Evolutionary conservation across 2,329 filamentous ascomycete genomes (phyloP).

Genomic region (Sporothrix euskadiensis): DNA sequence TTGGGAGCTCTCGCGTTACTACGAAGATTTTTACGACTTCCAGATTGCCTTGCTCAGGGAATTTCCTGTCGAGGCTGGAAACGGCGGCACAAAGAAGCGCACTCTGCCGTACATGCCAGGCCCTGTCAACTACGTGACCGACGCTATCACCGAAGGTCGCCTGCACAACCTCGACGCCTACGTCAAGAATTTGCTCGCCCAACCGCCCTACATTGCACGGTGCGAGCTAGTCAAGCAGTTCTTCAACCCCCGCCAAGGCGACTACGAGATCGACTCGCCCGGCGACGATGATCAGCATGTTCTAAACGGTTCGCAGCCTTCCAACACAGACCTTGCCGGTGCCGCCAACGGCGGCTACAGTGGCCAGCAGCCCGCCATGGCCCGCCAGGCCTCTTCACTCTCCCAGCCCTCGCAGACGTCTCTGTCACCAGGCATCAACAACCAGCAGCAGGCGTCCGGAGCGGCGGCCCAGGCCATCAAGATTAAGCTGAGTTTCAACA

Average conservation of each 20-base stretch:
- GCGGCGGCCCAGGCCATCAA: slow-evolving; percentile 64
- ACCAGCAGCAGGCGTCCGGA: slow-evolving; percentile 42
- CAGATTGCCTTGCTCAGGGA: slow-evolving; percentile 91
- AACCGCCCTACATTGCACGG: slow-evolving; percentile 80
- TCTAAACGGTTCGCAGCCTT: slow-evolving; percentile 20
- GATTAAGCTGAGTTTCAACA: slow-evolving; percentile 91
- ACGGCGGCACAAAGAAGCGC: slow-evolving; percentile 74
- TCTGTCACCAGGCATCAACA: slow-evolving; percentile 52
- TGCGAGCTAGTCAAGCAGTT: slow-evolving; percentile 85
- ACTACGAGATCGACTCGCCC: slow-evolving; percentile 82
- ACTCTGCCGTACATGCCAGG: slow-evolving; percentile 96
- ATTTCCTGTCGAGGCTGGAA: slow-evolving; percentile 90
- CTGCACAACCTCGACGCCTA: slow-evolving; percentile 93
- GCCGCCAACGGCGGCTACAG: slow-evolving; percentile 53
- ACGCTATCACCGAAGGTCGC: slow-evolving; percentile 90
- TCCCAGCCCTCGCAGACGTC: slow-evolving; percentile 60
- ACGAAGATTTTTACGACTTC: slow-evolving; percentile 98
- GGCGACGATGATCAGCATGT: slow-evolving; percentile 65
- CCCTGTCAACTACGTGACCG: slow-evolving; percentile 96
- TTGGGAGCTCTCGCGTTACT: slow-evolving; percentile 92
- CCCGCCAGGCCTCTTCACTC: slow-evolving; percentile 49
- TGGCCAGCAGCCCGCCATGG: slow-evolving; percentile 43
- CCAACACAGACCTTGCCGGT: slow-evolving; percentile 55
- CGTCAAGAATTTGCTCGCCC: slow-evolving; percentile 82
- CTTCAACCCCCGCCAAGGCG: slow-evolving; percentile 84